Percentiles rank a stretch among this genome's conserved stretches.
phyloP scores from a whole-genome alignment of 768 basidiomycete genomes.

The Lentinus brumalis region DNA sequence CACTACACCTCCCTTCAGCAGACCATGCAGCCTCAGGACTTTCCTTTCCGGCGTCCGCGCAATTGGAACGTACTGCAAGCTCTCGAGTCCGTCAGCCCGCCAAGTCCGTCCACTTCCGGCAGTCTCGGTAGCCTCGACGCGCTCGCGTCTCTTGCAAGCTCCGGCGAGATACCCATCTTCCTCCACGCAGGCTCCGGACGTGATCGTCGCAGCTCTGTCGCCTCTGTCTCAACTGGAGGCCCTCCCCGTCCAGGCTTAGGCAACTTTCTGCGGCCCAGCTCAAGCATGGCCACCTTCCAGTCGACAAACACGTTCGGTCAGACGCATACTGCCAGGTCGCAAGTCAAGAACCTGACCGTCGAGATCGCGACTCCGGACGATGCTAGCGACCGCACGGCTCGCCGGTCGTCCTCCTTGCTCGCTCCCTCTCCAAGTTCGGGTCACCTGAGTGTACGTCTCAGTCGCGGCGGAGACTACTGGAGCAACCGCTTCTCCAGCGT shows the following conservation, averaged over 20 bases:
- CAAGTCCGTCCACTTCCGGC: slow-evolving; percentile 26
- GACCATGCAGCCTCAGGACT: slow-evolving; percentile 1
- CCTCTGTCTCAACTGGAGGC: slow-evolving; percentile 4
- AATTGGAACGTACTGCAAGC: slow-evolving; percentile 28
- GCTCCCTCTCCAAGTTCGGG: not conserved
- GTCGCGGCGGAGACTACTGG: slow-evolving; percentile 15
- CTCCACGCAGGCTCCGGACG: slow-evolving; percentile 17
- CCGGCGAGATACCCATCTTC: slow-evolving; percentile 31
- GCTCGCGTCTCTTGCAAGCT: slow-evolving; percentile 22
- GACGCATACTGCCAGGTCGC: not conserved
- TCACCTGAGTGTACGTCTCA: slow-evolving; percentile 1
- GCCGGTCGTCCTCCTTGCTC: not conserved
- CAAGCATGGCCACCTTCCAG: slow-evolving; percentile 20
- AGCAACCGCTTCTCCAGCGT: slow-evolving; percentile 18
- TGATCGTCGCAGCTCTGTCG: not conserved
- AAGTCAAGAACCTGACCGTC: not conserved
- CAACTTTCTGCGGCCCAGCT: slow-evolving; percentile 12
- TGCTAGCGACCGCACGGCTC: slow-evolving; percentile 5
- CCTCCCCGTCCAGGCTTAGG: not conserved
- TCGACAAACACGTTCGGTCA: slow-evolving; percentile 26
- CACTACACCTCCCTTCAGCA: not conserved
- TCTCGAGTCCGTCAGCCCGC: slow-evolving; percentile 23
- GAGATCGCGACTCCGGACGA: not conserved
- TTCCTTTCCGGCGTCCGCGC: slow-evolving; percentile 7
- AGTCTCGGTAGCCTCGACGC: slow-evolving; percentile 20